phyloP scores from a whole-genome alignment of 805 yeast genomes.

The Metschnikowia noctiluminum region DNA sequence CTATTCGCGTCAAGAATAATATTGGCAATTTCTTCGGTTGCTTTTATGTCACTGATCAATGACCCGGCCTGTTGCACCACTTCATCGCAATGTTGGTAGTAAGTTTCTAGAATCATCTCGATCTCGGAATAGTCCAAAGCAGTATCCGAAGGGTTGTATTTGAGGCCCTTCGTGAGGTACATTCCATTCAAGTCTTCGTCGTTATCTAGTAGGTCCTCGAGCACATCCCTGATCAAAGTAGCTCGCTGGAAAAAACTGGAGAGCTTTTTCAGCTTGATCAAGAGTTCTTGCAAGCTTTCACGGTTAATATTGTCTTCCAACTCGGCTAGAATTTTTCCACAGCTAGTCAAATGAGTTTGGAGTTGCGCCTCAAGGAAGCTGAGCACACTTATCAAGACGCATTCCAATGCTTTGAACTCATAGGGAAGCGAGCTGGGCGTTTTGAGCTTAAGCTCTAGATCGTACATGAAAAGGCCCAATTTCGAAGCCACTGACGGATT shows the following conservation, averaged over 20 bases:
- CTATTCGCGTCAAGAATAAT: slow-evolving; percentile 89
- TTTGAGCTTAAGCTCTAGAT: slow-evolving; percentile 70
- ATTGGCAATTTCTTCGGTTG: slow-evolving; percentile 90
- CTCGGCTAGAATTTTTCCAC: slow-evolving; percentile 64
- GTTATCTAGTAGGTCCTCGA: slow-evolving; percentile 80
- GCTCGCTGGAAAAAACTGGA: slow-evolving; percentile 74
- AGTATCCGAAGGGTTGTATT: slow-evolving; percentile 17
- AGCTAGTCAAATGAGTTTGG: slow-evolving; percentile 50
- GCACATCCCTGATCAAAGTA: slow-evolving; percentile 68
- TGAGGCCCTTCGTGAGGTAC: slow-evolving; percentile 55
- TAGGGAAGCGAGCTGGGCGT: slow-evolving; percentile 34
- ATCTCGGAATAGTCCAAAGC: slow-evolving; percentile 59
- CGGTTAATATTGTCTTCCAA: slow-evolving; percentile 80
- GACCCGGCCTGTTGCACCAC: slow-evolving; percentile 88
- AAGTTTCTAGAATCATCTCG: slow-evolving; percentile 84
- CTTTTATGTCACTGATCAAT: slow-evolving; percentile 74
- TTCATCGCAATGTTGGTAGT: slow-evolving; percentile 89
- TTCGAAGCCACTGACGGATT: slow-evolving; percentile 64
- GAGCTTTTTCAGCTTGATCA: slow-evolving; percentile 69
- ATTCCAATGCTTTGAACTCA: slow-evolving; percentile 81
- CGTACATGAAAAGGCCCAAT: slow-evolving; percentile 78
- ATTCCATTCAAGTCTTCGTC: slow-evolving; percentile 82
- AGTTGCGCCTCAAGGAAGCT: slow-evolving; percentile 75
- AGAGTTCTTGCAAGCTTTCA: slow-evolving; percentile 64
- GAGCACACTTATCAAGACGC: slow-evolving; percentile 77